Evolutionary conservation across 1,139 yeast genomes (phyloP), one percentile per base, ranked within the genome.

Genomic region (Yamadazyma buinensis): DNA sequence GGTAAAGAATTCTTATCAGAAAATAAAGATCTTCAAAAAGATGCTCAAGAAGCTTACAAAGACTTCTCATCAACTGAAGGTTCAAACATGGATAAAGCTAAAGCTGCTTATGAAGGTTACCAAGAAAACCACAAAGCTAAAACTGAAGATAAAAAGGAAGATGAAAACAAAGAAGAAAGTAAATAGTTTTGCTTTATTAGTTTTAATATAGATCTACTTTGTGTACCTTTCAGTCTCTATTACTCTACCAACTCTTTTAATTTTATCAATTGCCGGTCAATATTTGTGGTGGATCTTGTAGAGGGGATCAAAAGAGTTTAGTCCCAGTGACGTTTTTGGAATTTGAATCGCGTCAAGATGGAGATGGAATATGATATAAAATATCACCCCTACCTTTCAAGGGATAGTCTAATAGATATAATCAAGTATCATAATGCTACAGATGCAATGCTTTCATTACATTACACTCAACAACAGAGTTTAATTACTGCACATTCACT

Each of bases 1-100:
- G 86, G 86, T 38, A 49, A 55, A 41, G 49, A 52, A 40, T 47
- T 44, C 34, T 51, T 44, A 36, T 37, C 39, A 34, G 40, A 47
- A 25, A 47, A 43, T 23, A 11, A 47, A 40, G 52, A 52, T 26
- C 47, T 38, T 21, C 28, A 31, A 25, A 56, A 57, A 39, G 68
- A 63, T 34, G 66, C 65, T 37, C 51, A 61, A 46, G 59, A 54
- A 30, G 68, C 60, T 39, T 64, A 55, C 56, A 37, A 44, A 24
- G 55, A 53, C 34, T 62, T 51, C 57, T 41, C 43, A 52, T 48
- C 51, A 41, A 45, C 52, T 33, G 59, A 55, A 27, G 68, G 67
- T 42, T 42, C 61, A 31, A 47, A 51, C 47, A 32, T 48, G 13
- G 61, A 59, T 44, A 57, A 59, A 45, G 70, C 68, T 43, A 54